Conservation (phyloP, 345 rosid species). For the Angophora floribunda region DNA sequence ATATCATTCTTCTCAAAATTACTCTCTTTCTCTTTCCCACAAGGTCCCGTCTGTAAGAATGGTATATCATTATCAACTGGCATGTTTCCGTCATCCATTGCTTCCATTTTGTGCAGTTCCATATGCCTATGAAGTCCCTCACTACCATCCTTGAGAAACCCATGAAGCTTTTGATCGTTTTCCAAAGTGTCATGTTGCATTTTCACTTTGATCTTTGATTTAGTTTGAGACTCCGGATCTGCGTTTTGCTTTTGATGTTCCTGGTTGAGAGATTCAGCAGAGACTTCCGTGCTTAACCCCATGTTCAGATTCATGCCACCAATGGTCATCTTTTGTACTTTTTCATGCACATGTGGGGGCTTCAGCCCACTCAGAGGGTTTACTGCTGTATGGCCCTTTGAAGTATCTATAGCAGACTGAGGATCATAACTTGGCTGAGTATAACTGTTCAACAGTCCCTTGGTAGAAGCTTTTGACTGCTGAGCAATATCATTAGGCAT, state of each 20-base stretch:
- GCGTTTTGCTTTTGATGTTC: constrained; percentile 15
- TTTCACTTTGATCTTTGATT: constrained; percentile 9
- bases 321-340: constrained; percentile 5
- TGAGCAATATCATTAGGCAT: constrained; percentile 10
- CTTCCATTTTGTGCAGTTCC: constrained; percentile 8
- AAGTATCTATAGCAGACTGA: constrained; percentile 17
- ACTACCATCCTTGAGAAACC: constrained; percentile 7
- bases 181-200: constrained; percentile 9
- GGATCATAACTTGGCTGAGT: constrained; percentile 15
- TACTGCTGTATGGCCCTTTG: constrained; percentile 8
- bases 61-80: neutral
- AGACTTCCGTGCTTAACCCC: neutral
- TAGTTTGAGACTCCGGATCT: constrained; percentile 1
- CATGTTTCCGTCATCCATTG: constrained; percentile 4
- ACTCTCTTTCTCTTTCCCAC: neutral
- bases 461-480: constrained; percentile 56
- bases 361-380: constrained; percentile 19
- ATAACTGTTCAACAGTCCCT: constrained; percentile 20
- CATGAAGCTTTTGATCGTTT: constrained; percentile 12
- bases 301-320: constrained; percentile 7
- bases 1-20: neutral
- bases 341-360: constrained; percentile 11
- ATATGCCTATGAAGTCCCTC: constrained; percentile 4
- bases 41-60: constrained; percentile 1
- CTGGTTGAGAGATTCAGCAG: neutral